A percentile compares a stretch with the other conserved stretches of the same genome.
phyloP scores from a whole-genome alignment of 805 yeast species.

The Lipomyces starkeyi region DNA sequence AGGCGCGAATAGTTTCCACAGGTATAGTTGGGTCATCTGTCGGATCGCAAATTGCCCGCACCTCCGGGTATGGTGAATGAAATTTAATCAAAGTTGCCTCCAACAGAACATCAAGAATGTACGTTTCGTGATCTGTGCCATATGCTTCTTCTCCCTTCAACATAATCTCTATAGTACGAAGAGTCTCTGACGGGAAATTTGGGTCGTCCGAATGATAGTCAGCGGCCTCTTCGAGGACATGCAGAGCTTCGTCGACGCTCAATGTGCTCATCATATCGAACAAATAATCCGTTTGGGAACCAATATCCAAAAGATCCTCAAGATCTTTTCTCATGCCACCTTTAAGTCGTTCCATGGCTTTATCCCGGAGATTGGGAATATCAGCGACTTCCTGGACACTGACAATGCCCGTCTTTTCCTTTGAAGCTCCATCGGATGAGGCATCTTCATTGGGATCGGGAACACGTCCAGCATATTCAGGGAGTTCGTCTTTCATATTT shows the following conservation, averaged over 20 bases:
- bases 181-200: constrained; percentile 7
- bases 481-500: constrained; percentile 2
- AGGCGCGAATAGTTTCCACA: constrained; percentile 58
- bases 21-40: no score
- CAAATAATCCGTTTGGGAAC: constrained; percentile 46
- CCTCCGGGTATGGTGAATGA: no score
- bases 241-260: constrained; percentile 44
- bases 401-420: not conserved
- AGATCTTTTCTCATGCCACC: constrained; percentile 3
- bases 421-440: not conserved
- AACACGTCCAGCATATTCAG: not conserved
- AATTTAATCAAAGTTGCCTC: no score
- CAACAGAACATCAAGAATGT: constrained; percentile 41
- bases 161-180: no score
- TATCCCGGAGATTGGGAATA: constrained; percentile 11
- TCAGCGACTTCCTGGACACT: constrained; percentile 6
- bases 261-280: constrained; percentile 50
- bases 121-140: no score
- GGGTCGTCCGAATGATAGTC: constrained; percentile 7
- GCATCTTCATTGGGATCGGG: not conserved
- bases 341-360: constrained; percentile 7
- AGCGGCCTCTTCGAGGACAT: constrained; percentile 13
- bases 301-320: constrained; percentile 7
- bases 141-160: no score
- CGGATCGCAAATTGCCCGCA: no score